phyloP scores from a whole-genome alignment of 2,329 filamentous ascomycete genomes.

The Hymenoscyphus scutula region DNA sequence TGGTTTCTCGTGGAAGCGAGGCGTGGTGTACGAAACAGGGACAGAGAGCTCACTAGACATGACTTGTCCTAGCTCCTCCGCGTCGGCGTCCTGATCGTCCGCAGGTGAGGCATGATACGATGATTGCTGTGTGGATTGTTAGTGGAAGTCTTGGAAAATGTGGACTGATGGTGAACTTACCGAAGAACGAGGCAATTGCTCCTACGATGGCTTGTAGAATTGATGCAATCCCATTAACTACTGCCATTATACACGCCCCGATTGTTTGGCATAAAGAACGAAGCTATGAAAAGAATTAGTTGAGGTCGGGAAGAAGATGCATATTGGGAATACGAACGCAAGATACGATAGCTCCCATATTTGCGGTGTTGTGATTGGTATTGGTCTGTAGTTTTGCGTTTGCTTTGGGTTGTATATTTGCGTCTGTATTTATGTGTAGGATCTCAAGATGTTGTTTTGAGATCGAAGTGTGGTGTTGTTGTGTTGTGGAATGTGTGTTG shows the following conservation, averaged over 20 bases:
- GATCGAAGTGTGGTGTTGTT: conserved; percentile 6
- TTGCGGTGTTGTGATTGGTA: conserved; percentile 25
- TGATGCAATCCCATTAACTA: conserved; percentile 52
- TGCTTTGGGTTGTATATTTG: too few relatives aligned
- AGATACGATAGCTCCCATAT: conserved; percentile 40
- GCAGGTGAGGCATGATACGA: conserved; percentile 34
- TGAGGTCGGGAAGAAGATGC: not conserved
- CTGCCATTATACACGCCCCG: conserved; percentile 42
- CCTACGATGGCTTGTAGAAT: conserved; percentile 36
- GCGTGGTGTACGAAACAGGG: conserved; percentile 3
- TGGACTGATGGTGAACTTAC: conserved; percentile 2
- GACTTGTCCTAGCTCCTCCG: conserved; percentile 8
- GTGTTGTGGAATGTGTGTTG: conserved; percentile 12
- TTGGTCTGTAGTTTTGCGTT: conserved; percentile 17
- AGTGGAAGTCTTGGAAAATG: not conserved
- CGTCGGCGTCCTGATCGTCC: conserved; percentile 26
- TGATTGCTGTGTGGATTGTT: conserved; percentile 20
- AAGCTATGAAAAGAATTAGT: conserved; percentile 31
- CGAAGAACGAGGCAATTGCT: conserved; percentile 36
- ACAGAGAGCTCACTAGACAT: conserved; percentile 14
- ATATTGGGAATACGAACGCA: conserved; percentile 31
- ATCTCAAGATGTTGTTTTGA: conserved; percentile 15
- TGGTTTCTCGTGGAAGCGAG: not conserved
- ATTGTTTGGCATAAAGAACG: conserved; percentile 35
- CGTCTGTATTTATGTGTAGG: not conserved